Evolutionary conservation across 192 early-diverging fungal genomes (phyloP).

Genomic region (Coemansia javaensis): DNA sequence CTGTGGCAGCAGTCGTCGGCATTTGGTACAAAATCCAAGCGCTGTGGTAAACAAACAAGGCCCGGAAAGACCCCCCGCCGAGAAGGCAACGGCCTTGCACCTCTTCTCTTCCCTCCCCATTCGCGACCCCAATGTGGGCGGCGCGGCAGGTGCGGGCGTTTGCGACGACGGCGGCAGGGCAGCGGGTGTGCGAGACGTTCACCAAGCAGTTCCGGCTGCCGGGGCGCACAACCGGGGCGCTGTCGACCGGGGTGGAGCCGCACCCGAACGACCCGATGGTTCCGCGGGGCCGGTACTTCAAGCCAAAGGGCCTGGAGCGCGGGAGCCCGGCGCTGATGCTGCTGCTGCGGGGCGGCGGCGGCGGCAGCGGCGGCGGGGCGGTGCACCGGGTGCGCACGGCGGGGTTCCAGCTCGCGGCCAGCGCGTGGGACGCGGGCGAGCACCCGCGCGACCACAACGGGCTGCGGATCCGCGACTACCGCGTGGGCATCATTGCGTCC

Average conservation of each 20-base stretch:
- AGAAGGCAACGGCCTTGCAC: not conserved
- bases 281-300: slow-evolving; percentile 30
- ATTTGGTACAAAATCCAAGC: too few species aligned
- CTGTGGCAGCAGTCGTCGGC: too few species aligned
- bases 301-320: slow-evolving; percentile 27
- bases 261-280: slow-evolving; percentile 46
- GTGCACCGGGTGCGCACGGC: not conserved
- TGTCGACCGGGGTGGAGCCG: slow-evolving; percentile 29
- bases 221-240: slow-evolving; percentile 27
- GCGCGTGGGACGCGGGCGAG: slow-evolving; percentile 33
- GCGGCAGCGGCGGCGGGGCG: too few species aligned
- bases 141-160: slow-evolving; percentile 8
- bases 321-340: not conserved
- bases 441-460: slow-evolving; percentile 46
- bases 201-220: slow-evolving; percentile 34
- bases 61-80: not conserved
- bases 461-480: slow-evolving; percentile 36
- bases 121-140: not conserved
- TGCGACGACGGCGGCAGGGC: not conserved
- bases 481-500: slow-evolving; percentile 24
- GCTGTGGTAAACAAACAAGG: not conserved
- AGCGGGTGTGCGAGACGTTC: slow-evolving; percentile 25
- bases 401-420: slow-evolving; percentile 17
- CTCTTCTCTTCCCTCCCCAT: not conserved
- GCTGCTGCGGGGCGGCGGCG: slow-evolving; percentile 5